Conservation (phyloP, 75 land plant species). For the Adiantum capillusveneris region DNA sequence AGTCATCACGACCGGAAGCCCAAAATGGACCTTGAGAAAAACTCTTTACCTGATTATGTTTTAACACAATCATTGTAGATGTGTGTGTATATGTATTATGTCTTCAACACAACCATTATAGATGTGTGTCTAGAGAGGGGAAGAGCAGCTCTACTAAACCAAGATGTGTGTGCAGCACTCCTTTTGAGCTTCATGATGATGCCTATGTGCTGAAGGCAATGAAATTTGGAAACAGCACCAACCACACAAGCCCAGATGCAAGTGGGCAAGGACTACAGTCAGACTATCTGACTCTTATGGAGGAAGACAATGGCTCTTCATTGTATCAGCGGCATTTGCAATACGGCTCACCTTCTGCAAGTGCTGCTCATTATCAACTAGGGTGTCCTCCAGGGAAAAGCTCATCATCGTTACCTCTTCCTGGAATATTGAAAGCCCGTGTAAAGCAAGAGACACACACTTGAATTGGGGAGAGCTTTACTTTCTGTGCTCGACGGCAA, state of each 20-base stretch:
- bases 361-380: conserved; percentile 2
- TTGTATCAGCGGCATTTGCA: conserved; percentile 20
- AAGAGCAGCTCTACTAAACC: not conserved
- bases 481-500: too few species aligned
- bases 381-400: conserved; percentile 33
- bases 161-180: conserved; percentile 61
- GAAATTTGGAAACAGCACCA: conserved; percentile 58
- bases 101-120: too few species aligned
- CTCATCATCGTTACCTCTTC: conserved; percentile 56
- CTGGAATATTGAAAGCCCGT: conserved; percentile 89
- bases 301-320: conserved; percentile 23
- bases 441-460: conserved; percentile 61
- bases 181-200: conserved; percentile 97
- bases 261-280: conserved; percentile 16
- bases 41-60: too few species aligned
- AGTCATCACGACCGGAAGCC: too few species aligned
- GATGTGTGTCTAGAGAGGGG: not conserved
- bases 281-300: conserved; percentile 18
- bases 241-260: conserved; percentile 17
- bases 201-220: conserved; percentile 89
- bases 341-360: conserved; percentile 12
- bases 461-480: too few species aligned
- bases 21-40: too few species aligned
- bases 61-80: too few species aligned
- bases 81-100: too few species aligned